These are phyloP conservation scores for Andrographis paniculata DNA, from an alignment of 305 asterid genomes.

Conservation along the genomic window DNA sequence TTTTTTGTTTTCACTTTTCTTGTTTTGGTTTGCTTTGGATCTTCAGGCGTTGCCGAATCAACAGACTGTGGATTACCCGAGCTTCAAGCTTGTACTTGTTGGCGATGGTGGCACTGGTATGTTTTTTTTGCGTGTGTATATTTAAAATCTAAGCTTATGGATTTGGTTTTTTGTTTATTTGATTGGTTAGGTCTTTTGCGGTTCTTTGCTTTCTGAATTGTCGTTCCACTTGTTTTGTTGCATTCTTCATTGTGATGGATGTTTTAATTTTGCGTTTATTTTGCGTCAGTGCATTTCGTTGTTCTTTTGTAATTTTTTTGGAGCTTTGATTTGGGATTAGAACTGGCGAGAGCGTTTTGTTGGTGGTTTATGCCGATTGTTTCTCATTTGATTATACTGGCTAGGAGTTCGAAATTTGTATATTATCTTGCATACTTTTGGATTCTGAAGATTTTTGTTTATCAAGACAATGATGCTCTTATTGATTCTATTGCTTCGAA, in stretches of 20 bases:
- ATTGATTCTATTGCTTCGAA: conserved; percentile 1
- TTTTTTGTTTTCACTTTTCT: not conserved
- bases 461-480: not conserved
- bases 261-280: not conserved
- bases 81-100: conserved; percentile 65
- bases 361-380: not conserved
- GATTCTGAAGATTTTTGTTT: no score
- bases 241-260: no score
- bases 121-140: no score
- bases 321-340: not conserved
- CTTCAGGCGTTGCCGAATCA: conserved; percentile 72
- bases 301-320: not conserved
- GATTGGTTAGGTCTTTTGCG: no score
- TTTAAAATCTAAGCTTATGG: no score
- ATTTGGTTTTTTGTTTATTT: no score
- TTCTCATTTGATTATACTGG: no score
- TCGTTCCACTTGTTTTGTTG: no score
- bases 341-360: not conserved
- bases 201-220: no score
- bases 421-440: no score
- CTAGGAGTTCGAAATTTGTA: no score
- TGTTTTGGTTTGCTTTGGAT: conserved; percentile 1
- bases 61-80: conserved; percentile 67
- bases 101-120: conserved; percentile 79
- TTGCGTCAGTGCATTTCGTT: not conserved